Conservation (phyloP, 2,329 filamentous ascomycete species). For the Sclerotinia spermophila region DNA sequence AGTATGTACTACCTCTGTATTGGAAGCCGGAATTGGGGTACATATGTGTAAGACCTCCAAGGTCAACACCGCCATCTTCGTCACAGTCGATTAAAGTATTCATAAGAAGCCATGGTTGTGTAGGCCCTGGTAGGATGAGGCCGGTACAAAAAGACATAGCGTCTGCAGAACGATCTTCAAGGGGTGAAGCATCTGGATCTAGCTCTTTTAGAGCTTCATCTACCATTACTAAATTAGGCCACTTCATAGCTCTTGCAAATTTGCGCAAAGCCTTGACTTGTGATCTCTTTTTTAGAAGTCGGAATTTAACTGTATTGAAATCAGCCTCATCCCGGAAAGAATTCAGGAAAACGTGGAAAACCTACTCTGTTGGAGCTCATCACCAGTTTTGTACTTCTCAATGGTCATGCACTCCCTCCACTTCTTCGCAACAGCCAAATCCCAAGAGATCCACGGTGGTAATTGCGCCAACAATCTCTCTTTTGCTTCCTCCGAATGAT, state of each 20-base stretch:
- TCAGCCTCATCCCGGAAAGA: slow-evolving; percentile 16
- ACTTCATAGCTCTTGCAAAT: slow-evolving; percentile 71
- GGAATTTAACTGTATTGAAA: slow-evolving; percentile 49
- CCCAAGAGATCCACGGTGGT: slow-evolving; percentile 69
- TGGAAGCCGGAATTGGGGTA: slow-evolving; percentile 71
- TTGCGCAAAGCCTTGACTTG: slow-evolving; percentile 66
- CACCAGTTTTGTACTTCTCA: slow-evolving; percentile 52
- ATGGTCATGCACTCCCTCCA: slow-evolving; percentile 70
- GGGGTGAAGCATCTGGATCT: slow-evolving; percentile 47
- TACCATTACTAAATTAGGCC: slow-evolving; percentile 67
- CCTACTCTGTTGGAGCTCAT: slow-evolving; percentile 49
- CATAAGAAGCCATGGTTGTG: slow-evolving; percentile 72
- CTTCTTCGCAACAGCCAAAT: slow-evolving; percentile 66
- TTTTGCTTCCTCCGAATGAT: slow-evolving; percentile 60
- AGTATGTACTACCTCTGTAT: slow-evolving; percentile 74
- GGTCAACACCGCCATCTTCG: slow-evolving; percentile 59
- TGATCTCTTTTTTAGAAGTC: slow-evolving; percentile 60
- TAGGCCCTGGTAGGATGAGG: slow-evolving; percentile 65
- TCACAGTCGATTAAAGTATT: slow-evolving; percentile 74
- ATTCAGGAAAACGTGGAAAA: background rate
- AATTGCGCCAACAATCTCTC: slow-evolving; percentile 61
- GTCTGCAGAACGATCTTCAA: slow-evolving; percentile 63
- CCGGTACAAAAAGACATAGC: slow-evolving; percentile 76
- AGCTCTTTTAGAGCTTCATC: slow-evolving; percentile 59
- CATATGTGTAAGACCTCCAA: slow-evolving; percentile 65